Conservation (phyloP, 2,329 filamentous ascomycete species). For the Fusarium anguioides region DNA sequence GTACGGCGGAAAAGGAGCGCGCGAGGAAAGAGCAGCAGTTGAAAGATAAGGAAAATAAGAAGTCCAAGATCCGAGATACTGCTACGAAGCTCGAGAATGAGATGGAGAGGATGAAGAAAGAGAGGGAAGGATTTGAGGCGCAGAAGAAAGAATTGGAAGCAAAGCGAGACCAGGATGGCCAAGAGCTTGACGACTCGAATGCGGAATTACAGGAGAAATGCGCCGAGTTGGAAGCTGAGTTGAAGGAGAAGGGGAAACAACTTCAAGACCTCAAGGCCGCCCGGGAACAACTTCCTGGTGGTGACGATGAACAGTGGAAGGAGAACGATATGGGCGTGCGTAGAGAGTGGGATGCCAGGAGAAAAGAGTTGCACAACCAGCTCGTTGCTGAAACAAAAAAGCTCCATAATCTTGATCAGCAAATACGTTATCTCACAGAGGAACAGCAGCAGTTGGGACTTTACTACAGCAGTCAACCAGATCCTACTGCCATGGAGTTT, state of each 20-base stretch:
- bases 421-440: constrained; percentile 59
- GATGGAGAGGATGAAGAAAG: constrained; percentile 67
- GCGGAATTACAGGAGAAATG: constrained; percentile 72
- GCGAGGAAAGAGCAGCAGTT: constrained; percentile 79
- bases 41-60: constrained; percentile 75
- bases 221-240: constrained; percentile 74
- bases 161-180: constrained; percentile 63
- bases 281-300: constrained; percentile 70
- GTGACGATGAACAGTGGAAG: constrained; percentile 68
- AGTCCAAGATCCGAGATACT: constrained; percentile 76
- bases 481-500: constrained; percentile 60
- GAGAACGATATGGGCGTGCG: constrained; percentile 63
- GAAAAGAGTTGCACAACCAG: constrained; percentile 64
- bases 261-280: constrained; percentile 80
- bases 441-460: constrained; percentile 60
- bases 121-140: constrained; percentile 64
- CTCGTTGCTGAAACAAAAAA: constrained; percentile 61
- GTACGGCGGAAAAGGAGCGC: constrained; percentile 81
- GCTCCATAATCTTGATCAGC: constrained; percentile 58
- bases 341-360: constrained; percentile 65
- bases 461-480: constrained; percentile 60
- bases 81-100: constrained; percentile 75
- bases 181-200: constrained; percentile 66
- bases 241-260: constrained; percentile 73
- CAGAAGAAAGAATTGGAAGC: constrained; percentile 64